Base-by-base conservation (phyloP, 371 early-diverging fungal species). In the Furculomyces boomerangus region DNA sequence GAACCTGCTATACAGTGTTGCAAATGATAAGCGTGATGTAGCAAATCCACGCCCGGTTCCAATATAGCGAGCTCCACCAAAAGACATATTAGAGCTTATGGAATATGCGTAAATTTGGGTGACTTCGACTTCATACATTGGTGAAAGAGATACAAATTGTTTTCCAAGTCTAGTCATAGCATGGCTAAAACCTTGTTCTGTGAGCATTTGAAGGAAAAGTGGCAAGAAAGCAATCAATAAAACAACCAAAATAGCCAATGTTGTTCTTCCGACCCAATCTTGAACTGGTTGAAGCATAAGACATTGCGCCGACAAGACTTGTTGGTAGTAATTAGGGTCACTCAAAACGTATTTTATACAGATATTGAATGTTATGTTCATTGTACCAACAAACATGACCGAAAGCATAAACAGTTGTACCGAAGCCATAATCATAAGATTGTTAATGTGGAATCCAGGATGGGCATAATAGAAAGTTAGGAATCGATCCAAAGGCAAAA, bases 1-100 rank as follows among this genome's bases (percentile, higher is more conserved):
- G 56, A 89, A 92, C 2, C 84, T 75, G 25, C 83, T 79, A 55
- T 81, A 90, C 24, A 90, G 74, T 2, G 75, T 64, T 1, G 77
- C 66, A 61, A 92, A 90, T n/a, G 83, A 77, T 13, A 80, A 63
- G 10, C 90, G 80, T 2, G 88, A 75, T 0, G 89, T 92, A 2
- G 90, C 88, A 60, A 92, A 86, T n/a, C 88, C 88, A 63, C 93
- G 84, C 0, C 93, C 93, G 0, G 89, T 86, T 27, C 81, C 83
- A 56, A 88, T 86, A 59, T 90, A 92, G 8, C 81, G 79, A n/a
- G 87, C 86, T 7, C 88, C 88, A 54, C 89, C 88, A 58, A 81
- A 90, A 0, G 77, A 79, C 62, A 88, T 59, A 60, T 88, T 85
- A 57, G 80, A 78, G 59, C 87, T 64, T 37, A 90, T 78, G 48